Evolutionary conservation across 2,329 filamentous ascomycete genomes (phyloP), one percentile per base, ranked within the genome.

Genomic region (Phyllosticta citrichinensis): DNA sequence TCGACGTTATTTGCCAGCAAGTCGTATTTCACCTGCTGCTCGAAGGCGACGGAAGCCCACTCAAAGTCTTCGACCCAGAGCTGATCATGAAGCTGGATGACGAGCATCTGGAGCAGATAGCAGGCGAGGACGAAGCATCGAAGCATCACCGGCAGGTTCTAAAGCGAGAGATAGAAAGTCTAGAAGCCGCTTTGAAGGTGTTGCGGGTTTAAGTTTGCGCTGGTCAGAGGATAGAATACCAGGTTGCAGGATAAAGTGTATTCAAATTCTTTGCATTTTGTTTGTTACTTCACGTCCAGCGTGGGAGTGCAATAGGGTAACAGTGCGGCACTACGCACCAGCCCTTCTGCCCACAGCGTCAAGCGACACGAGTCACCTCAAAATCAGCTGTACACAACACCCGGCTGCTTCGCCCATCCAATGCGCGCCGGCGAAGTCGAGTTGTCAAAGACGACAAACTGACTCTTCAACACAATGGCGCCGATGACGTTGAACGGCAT

Each of bases 381-480:
- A n/a, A 47, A 24, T 9, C 24, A 58, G 19, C 25, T 11, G 30
- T 61, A 61, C 2, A 40, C 27, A 12, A 62, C 60, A 6, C 60
- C 60, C 1, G n/a, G 10, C 20, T 58, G 55, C n/a, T 33, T 57
- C 17, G 60, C 60, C 30, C 57, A 58, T 14, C 78, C 78, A 25
- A 80, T 66, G 27, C 74, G 67, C 1, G 68, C 69, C 66, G 19
- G 62, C 59, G 62, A 68, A 64, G 33, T 73, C 73, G 66, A 73
- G 72, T 69, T 25, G n/a, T 90, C 87, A 71, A 90, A 91, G 53
- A 90, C 83, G 27, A 87, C 84, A 70, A 88, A 91, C 64, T 88
- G 79, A 60, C 83, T 83, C 82, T 93, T 94, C 66, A 94, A 80
- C 76, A 92, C 89, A 59, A 88, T 80, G 64, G 91, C 88, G 9